Conservation (phyloP, 1,284 basidiomycete genomes). For the Leccinum pachyderme region DNA sequence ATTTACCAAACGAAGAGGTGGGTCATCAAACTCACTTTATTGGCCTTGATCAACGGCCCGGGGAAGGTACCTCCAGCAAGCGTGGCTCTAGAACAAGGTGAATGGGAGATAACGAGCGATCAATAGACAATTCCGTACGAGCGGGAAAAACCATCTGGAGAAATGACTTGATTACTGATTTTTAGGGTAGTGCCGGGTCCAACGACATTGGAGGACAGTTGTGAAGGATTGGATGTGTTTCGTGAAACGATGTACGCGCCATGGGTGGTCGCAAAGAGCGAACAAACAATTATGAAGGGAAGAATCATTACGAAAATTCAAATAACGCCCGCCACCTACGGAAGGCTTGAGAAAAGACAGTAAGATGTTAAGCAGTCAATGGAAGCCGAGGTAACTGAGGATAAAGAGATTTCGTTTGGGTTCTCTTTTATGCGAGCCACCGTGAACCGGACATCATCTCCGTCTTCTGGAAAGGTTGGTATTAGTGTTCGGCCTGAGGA, state of each 20-base stretch:
- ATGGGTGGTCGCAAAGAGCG: neutral
- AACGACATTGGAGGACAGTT: slow-evolving; percentile 11
- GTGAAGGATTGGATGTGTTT: neutral
- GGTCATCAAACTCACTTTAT: slow-evolving; percentile 23
- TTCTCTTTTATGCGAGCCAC: neutral
- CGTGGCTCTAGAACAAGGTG: slow-evolving; percentile 13
- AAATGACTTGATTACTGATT: slow-evolving; percentile 36
- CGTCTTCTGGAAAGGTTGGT: neutral
- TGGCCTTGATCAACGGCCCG: slow-evolving; percentile 36
- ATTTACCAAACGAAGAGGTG: slow-evolving; percentile 9
- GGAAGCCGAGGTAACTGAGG: neutral
- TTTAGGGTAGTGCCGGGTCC: slow-evolving; percentile 33
- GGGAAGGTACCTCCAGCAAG: slow-evolving; percentile 36
- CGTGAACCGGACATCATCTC: neutral
- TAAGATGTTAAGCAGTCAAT: neutral
- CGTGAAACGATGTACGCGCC: neutral
- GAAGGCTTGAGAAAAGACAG: neutral
- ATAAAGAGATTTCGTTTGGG: neutral
- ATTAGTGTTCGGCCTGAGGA: neutral
- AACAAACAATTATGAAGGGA: neutral
- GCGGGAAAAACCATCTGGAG: slow-evolving; percentile 43
- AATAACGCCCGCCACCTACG: neutral
- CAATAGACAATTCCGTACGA: slow-evolving; percentile 24
- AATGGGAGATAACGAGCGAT: neutral
- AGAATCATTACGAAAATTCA: neutral